phyloP scores from a whole-genome alignment of 176 grass and related monocot species.

The Elaeis guineensis region DNA sequence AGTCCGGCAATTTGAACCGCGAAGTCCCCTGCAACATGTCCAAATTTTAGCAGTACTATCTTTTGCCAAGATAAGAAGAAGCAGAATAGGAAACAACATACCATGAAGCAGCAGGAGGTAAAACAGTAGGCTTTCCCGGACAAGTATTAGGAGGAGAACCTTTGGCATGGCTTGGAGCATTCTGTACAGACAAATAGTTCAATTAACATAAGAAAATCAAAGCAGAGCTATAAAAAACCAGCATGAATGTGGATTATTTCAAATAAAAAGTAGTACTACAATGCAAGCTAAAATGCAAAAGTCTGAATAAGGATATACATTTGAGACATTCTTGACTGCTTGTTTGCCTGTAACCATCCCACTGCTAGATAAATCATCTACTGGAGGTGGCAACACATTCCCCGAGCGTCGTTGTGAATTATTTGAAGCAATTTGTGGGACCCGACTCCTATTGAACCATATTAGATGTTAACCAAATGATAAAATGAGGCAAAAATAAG shows the following conservation, averaged over 20 bases:
- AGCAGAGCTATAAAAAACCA: slow-evolving; percentile 17
- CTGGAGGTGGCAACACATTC: slow-evolving; percentile 67
- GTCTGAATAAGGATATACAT: slow-evolving; percentile 34
- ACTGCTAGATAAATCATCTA: slow-evolving; percentile 68
- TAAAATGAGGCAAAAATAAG: too few relatives aligned
- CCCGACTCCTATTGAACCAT: slow-evolving; percentile 68
- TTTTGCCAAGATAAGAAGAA: neutral
- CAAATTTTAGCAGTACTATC: slow-evolving; percentile 21
- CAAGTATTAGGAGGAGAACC: slow-evolving; percentile 61
- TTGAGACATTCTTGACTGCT: slow-evolving; percentile 48
- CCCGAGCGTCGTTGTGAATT: slow-evolving; percentile 67
- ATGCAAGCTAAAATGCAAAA: neutral
- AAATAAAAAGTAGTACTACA: neutral
- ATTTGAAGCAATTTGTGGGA: slow-evolving; percentile 74
- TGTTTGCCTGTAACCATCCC: slow-evolving; percentile 41
- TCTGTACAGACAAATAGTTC: slow-evolving; percentile 32
- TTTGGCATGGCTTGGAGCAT: slow-evolving; percentile 47
- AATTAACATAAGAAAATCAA: slow-evolving; percentile 24
- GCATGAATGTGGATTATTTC: neutral
- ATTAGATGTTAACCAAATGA: neutral
- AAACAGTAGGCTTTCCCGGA: slow-evolving; percentile 49
- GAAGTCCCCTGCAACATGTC: slow-evolving; percentile 46
- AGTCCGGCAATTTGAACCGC: slow-evolving; percentile 42
- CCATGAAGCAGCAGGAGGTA: slow-evolving; percentile 78
- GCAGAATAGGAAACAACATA: slow-evolving; percentile 24